Conservation (phyloP, 768 basidiomycete genomes). For the Candolleomyces eurysporus region DNA sequence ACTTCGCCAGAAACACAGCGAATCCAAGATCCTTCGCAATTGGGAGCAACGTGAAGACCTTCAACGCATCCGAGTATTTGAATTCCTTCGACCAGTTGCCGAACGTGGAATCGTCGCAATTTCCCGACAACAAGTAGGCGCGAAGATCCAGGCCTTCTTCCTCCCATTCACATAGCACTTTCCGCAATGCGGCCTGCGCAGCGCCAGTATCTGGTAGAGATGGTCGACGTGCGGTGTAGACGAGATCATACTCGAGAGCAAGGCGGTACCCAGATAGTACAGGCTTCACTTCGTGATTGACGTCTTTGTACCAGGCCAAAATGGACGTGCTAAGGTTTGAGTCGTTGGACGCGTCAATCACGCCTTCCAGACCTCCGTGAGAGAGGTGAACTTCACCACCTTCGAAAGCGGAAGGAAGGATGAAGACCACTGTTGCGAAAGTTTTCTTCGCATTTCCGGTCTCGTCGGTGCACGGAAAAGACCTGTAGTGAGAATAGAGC, state of each 20-base stretch:
- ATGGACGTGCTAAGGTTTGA: slow-evolving; percentile 34
- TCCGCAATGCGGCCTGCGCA: neutral
- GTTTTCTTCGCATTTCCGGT: slow-evolving; percentile 46
- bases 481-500: neutral
- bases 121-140: too few relatives aligned
- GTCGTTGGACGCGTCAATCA: slow-evolving; percentile 33
- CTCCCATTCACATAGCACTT: too few relatives aligned
- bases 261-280: slow-evolving; percentile 49
- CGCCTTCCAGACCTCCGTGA: slow-evolving; percentile 29
- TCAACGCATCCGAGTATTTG: neutral
- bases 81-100: neutral
- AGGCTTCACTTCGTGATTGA: slow-evolving; percentile 47
- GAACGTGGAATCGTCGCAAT: neutral
- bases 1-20: neutral
- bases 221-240: slow-evolving; percentile 27
- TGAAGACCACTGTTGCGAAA: slow-evolving; percentile 50
- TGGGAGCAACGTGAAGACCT: neutral
- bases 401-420: slow-evolving; percentile 44
- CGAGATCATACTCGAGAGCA: slow-evolving; percentile 49
- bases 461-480: slow-evolving; percentile 18
- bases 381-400: slow-evolving; percentile 47
- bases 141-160: too few relatives aligned
- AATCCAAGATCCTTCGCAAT: neutral
- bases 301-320: slow-evolving; percentile 54
- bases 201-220: neutral